Base-by-base conservation (phyloP, 2,329 filamentous ascomycete species). In the Fusarium coffeatum region DNA sequence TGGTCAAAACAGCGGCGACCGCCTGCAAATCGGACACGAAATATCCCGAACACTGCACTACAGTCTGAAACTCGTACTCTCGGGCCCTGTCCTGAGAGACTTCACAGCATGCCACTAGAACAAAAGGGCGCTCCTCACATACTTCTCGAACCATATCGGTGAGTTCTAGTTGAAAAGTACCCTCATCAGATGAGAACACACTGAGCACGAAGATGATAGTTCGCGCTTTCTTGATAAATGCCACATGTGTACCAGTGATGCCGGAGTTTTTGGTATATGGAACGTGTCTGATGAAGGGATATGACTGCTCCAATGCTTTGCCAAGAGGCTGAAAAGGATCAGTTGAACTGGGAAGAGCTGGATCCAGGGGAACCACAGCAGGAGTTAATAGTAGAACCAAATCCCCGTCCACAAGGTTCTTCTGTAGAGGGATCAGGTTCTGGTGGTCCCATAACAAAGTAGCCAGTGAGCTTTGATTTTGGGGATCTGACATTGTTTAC, bases 291-390 rank as follows among this genome's bases (percentile, higher is more conserved):
- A 94, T 83, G 77, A 84, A 84, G 5, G 84, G 80, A 74, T 92
- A 89, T 70, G 86, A 83, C 50, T 80, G 82, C 50, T 88, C 87
- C 50, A 94, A 78, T 46, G 88, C 86, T 66, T 86, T 85, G 22
- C 92, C 92, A 20, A 94, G 82, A 16, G 87, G 85, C 77, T 94
- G 91, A 74, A 94, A 94, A 0, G 92, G 92, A 76, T 94, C 92
- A 72, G 80, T 83, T 46, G 78, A 79, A 64, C 83, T 81, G 46
- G 79, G 74, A 46, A 80, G 72, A 69, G 79, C 79, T 63, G 78
- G 79, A 71, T 79, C 81, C 66, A 80, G 75, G 48, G 83, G 87
- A 23, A 83, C 76, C 34, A 87, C 84, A 27, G 86, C 84, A 3
- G 89, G 88, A 8, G 89, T 89, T 34, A 90, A 78, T 48, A 90